These are phyloP conservation scores for Leucocoprinus sp. DNA, from an alignment of 768 basidiomycete genomes.

Conservation along the genomic window DNA sequence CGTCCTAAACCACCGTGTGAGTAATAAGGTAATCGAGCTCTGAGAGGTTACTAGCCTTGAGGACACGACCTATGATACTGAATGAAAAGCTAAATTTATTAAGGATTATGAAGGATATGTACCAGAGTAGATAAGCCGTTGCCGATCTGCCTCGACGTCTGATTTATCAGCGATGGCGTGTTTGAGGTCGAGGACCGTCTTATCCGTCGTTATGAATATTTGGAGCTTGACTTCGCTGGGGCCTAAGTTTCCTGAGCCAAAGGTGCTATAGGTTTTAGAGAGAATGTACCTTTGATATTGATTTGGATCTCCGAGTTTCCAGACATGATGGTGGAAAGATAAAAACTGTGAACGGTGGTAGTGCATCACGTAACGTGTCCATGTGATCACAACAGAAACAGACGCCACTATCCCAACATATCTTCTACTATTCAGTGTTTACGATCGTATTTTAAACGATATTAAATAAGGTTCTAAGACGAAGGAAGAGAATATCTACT, in stretches of 20 bases:
- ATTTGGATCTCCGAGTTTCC: constrained; percentile 51
- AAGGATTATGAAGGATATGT: constrained; percentile 16
- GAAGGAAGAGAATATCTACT: constrained; percentile 7
- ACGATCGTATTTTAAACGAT: no score
- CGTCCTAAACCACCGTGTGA: constrained; percentile 43
- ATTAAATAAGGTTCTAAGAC: neutral
- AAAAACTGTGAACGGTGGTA: neutral
- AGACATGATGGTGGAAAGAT: constrained; percentile 25
- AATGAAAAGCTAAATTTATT: neutral
- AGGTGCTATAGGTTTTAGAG: no score
- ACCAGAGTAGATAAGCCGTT: constrained; percentile 92
- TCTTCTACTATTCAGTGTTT: no score
- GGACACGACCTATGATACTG: constrained; percentile 46
- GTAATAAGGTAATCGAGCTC: neutral
- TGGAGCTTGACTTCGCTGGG: constrained; percentile 91
- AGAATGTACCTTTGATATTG: constrained; percentile 54
- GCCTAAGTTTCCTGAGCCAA: constrained; percentile 32
- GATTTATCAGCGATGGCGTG: constrained; percentile 78
- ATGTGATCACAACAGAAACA: neutral
- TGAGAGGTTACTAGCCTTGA: constrained; percentile 44
- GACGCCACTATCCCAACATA: no score
- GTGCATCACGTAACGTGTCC: neutral
- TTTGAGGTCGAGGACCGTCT: constrained; percentile 89
- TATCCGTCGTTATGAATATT: constrained; percentile 71
- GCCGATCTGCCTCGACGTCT: constrained; percentile 79